Conservation (phyloP, 495 filamentous ascomycete species). For the Aspergillus kassunensis region DNA sequence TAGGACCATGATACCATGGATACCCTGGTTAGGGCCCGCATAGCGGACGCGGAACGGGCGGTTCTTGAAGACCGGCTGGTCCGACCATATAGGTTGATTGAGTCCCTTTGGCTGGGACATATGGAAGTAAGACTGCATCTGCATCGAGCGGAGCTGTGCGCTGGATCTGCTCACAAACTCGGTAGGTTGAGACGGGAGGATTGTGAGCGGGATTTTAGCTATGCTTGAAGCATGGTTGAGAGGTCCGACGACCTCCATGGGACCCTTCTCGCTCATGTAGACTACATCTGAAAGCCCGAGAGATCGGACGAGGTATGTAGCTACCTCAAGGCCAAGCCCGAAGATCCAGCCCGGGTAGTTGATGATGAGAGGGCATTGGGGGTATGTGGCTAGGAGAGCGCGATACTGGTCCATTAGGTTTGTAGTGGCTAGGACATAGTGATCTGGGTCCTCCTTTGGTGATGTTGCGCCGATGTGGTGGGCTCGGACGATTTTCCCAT, state of each 20-base stretch:
- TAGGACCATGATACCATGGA: constrained; percentile 50
- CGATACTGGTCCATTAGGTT: constrained; percentile 67
- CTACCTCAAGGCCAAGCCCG: constrained; percentile 67
- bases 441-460: constrained; percentile 63
- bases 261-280: constrained; percentile 71
- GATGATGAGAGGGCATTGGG: constrained; percentile 62
- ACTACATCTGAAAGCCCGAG: constrained; percentile 56
- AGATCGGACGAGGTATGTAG: constrained; percentile 56
- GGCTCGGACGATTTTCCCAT: constrained; percentile 50
- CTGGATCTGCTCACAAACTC: constrained; percentile 62
- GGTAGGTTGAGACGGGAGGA: constrained; percentile 54
- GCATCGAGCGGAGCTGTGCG: constrained; percentile 70
- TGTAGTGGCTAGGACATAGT: constrained; percentile 64
- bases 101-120: constrained; percentile 32
- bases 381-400: constrained; percentile 33
- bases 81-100: constrained; percentile 43
- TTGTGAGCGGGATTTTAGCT: constrained; percentile 34
- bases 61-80: constrained; percentile 41
- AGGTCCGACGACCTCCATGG: constrained; percentile 57
- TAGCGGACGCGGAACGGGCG: constrained; percentile 56
- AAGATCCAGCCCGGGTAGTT: constrained; percentile 84
- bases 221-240: constrained; percentile 39
- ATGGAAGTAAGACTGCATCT: constrained; percentile 78
- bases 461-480: constrained; percentile 71
- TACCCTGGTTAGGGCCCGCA: constrained; percentile 44